phyloP scores from a whole-genome alignment of 257 asterid genomes.

The Coffea eugenioides region DNA sequence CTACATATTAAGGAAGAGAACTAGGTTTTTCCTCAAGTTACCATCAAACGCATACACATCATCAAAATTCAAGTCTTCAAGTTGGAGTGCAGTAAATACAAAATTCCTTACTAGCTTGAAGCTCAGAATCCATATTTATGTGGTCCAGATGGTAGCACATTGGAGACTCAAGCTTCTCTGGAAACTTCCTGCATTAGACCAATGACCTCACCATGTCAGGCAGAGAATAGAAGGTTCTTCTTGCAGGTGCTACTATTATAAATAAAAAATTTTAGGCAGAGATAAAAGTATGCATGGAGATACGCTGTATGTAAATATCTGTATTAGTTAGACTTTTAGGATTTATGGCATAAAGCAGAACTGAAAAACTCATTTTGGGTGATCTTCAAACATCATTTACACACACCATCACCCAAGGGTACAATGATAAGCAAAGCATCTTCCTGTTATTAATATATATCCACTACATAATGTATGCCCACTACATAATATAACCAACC shows the following conservation, averaged over 20 bases:
- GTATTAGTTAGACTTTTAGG: background rate
- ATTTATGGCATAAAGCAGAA: background rate
- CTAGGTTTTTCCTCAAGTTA: background rate
- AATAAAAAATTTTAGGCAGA: background rate
- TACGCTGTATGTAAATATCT: background rate
- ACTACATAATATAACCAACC: background rate
- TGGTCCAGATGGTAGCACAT: slow-evolving; percentile 40
- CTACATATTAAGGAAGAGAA: background rate
- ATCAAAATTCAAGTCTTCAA: background rate
- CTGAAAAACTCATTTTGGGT: background rate
- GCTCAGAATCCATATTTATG: slow-evolving; percentile 39
- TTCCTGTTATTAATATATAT: background rate
- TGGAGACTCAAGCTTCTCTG: slow-evolving; percentile 52
- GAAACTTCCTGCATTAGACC: slow-evolving; percentile 57
- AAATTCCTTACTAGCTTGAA: slow-evolving; percentile 48
- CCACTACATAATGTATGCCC: background rate
- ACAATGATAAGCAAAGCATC: background rate
- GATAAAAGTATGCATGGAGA: background rate
- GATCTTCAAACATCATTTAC: background rate
- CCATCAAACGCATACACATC: background rate
- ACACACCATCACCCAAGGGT: background rate
- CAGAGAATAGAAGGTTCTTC: background rate
- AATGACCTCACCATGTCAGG: slow-evolving; percentile 9
- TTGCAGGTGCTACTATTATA: background rate
- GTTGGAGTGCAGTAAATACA: background rate